phyloP scores from a whole-genome alignment of 1,284 basidiomycete genomes.

The Rhodotorula sp. region DNA sequence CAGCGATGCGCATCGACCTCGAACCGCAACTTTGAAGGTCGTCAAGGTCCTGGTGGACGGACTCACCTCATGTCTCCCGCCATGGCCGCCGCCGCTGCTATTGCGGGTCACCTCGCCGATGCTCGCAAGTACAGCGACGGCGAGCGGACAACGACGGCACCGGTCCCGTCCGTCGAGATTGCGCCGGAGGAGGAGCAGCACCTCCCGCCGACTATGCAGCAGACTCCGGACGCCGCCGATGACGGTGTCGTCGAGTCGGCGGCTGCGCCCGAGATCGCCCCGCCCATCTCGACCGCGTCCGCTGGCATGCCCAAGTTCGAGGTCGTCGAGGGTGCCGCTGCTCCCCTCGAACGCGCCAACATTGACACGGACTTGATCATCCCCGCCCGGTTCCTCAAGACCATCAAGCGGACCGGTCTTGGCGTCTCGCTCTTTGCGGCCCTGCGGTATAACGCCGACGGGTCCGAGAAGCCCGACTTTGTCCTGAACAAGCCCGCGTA shows the following conservation, averaged over 20 bases:
- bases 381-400: conserved; percentile 77
- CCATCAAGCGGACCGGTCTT: conserved; percentile 86
- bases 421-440: conserved; percentile 85
- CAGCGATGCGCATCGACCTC: conserved; percentile 95
- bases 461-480: conserved; percentile 74
- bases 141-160: conserved; percentile 28
- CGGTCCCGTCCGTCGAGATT: conserved; percentile 40
- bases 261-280: conserved; percentile 27
- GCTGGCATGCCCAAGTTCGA: conserved; percentile 70
- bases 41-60: conserved; percentile 83
- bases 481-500: conserved; percentile 84
- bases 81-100: conserved; percentile 92
- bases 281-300: conserved; percentile 56
- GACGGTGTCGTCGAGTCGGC: conserved; percentile 44
- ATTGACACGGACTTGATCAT: conserved; percentile 98
- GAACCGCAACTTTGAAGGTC: conserved; percentile 95
- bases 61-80: conserved; percentile 92
- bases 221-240: conserved; percentile 46
- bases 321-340: conserved; percentile 70
- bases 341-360: conserved; percentile 78
- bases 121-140: conserved; percentile 67
- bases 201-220: conserved; percentile 25
- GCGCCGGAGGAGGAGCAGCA: conserved; percentile 45
- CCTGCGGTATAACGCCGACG: conserved; percentile 72
- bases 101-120: conserved; percentile 83